These are phyloP conservation scores for Metschnikowia santaceciliae DNA, from an alignment of 805 yeast genomes.

Conservation along the genomic window DNA sequence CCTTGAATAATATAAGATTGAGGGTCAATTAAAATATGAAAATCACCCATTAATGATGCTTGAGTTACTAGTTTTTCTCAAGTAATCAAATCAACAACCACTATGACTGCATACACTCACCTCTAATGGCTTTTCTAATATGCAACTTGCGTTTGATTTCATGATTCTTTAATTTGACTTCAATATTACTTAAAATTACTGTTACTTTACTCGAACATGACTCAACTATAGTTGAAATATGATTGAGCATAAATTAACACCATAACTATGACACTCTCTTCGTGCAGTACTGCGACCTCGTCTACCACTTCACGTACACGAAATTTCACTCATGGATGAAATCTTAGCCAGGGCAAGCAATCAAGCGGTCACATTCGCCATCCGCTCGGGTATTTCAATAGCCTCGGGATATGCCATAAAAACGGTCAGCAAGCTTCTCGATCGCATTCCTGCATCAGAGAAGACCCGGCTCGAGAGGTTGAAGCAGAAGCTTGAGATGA, in stretches of 20 bases:
- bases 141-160: too few species aligned
- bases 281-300: slow-evolving; percentile 1
- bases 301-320: neutral
- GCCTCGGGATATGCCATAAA: slow-evolving; percentile 73
- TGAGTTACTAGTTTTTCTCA: too few species aligned
- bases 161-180: too few species aligned
- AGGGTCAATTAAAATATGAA: too few species aligned
- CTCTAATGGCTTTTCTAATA: too few species aligned
- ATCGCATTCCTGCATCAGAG: slow-evolving; percentile 52
- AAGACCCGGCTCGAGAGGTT: slow-evolving; percentile 39
- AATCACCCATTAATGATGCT: too few species aligned
- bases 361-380: slow-evolving; percentile 77
- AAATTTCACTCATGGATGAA: slow-evolving; percentile 34
- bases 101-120: too few species aligned
- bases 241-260: too few species aligned
- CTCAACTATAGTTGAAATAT: neutral
- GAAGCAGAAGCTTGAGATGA: slow-evolving; percentile 47
- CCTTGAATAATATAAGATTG: too few species aligned
- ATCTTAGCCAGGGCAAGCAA: slow-evolving; percentile 57
- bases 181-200: too few species aligned
- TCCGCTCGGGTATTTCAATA: slow-evolving; percentile 67
- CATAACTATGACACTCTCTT: neutral
- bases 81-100: too few species aligned
- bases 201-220: neutral
- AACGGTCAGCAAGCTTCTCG: slow-evolving; percentile 55